A percentile compares a stretch with the other conserved stretches of the same genome.
phyloP scores from a whole-genome alignment of 2,329 filamentous ascomycete genomes.

The Beauveria caledonica region DNA sequence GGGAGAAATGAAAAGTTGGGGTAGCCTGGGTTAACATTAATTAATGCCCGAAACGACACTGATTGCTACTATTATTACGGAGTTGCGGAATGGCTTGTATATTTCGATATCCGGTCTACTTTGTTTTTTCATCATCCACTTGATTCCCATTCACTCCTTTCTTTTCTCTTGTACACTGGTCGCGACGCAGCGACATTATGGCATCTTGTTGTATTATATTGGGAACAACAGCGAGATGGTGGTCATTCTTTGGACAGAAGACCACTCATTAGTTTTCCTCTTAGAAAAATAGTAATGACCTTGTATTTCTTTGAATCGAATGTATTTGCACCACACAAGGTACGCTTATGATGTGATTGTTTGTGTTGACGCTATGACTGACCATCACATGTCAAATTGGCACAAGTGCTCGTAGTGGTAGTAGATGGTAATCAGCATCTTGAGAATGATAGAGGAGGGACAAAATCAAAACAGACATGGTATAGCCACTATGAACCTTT shows the following conservation, averaged over 20 bases:
- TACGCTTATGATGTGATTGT: neutral
- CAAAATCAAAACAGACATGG: no score
- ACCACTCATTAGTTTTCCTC: neutral
- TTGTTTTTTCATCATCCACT: conserved; percentile 7
- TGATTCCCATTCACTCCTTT: neutral
- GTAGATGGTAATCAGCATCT: neutral
- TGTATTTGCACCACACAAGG: neutral
- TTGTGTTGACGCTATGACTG: no score
- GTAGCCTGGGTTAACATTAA: neutral
- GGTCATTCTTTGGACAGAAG: neutral
- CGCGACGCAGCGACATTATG: neutral
- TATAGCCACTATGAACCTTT: no score
- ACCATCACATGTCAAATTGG: neutral
- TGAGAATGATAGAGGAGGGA: no score
- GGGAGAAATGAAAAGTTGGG: neutral
- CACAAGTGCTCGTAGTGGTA: neutral
- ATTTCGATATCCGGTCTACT: conserved; percentile 5
- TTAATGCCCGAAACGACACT: conserved; percentile 7
- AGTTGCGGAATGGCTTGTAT: conserved; percentile 6
- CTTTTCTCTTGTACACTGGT: neutral
- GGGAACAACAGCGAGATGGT: neutral
- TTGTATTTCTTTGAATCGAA: neutral
- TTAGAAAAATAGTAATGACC: neutral
- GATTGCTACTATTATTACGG: conserved; percentile 5
- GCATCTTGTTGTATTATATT: conserved; percentile 7